These are phyloP conservation scores for Lathyrus oleraceus DNA, from an alignment of 306 rosid species.

Conservation along the genomic window DNA sequence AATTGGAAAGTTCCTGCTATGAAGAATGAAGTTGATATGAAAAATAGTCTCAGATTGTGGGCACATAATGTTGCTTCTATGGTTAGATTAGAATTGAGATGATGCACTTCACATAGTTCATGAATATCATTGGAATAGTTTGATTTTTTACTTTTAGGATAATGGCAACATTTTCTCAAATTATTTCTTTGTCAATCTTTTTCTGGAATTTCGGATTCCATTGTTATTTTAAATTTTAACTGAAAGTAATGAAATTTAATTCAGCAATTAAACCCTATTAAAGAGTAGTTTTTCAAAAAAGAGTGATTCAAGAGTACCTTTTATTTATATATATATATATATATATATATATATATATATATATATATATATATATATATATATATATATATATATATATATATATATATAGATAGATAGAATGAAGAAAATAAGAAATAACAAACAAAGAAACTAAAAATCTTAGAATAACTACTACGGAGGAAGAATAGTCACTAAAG, in stretches of 20 bases:
- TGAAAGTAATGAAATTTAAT: constrained; percentile 5
- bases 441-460: no score
- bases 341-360: no score
- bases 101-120: constrained; percentile 25
- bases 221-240: constrained; percentile 14
- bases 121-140: no score
- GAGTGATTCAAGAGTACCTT: no score
- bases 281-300: no score
- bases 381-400: no score
- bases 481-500: no score
- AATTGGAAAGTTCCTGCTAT: constrained; percentile 67
- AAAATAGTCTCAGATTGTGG: constrained; percentile 76
- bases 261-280: neutral
- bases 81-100: constrained; percentile 52
- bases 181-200: neutral
- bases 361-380: no score
- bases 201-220: neutral
- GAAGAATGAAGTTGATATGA: constrained; percentile 63
- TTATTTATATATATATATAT: no score
- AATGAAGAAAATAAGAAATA: no score
- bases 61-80: constrained; percentile 89
- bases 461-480: no score
- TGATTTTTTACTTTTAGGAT: neutral
- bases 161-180: neutral
- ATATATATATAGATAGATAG: no score